phyloP scores from a whole-genome alignment of 2,329 filamentous ascomycete species.

The Cladophialophora bantiana region DNA sequence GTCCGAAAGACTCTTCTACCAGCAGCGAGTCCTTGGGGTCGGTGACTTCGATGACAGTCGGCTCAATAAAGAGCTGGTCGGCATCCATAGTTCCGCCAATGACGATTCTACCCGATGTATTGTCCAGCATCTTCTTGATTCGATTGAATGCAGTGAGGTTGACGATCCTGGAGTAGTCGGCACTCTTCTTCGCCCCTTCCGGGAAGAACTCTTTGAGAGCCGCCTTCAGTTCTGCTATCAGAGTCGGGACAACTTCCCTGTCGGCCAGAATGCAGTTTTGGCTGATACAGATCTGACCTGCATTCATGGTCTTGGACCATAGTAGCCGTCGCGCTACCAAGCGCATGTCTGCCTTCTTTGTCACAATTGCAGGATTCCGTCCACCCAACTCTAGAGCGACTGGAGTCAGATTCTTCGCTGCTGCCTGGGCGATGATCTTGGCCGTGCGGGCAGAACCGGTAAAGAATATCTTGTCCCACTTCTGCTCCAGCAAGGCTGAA shows the following conservation, averaged over 20 bases:
- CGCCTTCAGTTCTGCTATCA: slow-evolving; percentile 76
- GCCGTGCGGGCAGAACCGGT: slow-evolving; percentile 82
- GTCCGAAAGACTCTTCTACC: slow-evolving; percentile 86
- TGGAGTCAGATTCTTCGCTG: slow-evolving; percentile 86
- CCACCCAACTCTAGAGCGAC: slow-evolving; percentile 90
- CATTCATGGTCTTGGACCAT: slow-evolving; percentile 87
- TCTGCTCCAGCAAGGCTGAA: slow-evolving; percentile 80
- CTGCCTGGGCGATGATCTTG: slow-evolving; percentile 87
- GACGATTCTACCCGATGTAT: slow-evolving; percentile 80
- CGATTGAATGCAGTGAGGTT: slow-evolving; percentile 80
- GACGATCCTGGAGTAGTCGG: slow-evolving; percentile 80
- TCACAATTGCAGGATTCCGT: slow-evolving; percentile 88
- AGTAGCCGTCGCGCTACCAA: slow-evolving; percentile 83
- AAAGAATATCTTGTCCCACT: slow-evolving; percentile 99
- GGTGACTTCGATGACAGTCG: slow-evolving; percentile 87
- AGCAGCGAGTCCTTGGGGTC: slow-evolving; percentile 76
- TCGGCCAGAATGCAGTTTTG: slow-evolving; percentile 94
- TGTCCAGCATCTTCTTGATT: slow-evolving; percentile 90
- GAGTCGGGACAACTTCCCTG: slow-evolving; percentile 71
- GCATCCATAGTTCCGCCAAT: slow-evolving; percentile 86
- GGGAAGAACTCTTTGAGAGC: slow-evolving; percentile 82
- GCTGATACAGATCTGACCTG: slow-evolving; percentile 89
- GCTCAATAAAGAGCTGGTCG: slow-evolving; percentile 81
- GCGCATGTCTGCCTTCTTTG: slow-evolving; percentile 78
- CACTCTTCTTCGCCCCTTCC: slow-evolving; percentile 76